These are phyloP conservation scores for Psidium guajava DNA, from an alignment of 345 rosid species.

Conservation along the genomic window DNA sequence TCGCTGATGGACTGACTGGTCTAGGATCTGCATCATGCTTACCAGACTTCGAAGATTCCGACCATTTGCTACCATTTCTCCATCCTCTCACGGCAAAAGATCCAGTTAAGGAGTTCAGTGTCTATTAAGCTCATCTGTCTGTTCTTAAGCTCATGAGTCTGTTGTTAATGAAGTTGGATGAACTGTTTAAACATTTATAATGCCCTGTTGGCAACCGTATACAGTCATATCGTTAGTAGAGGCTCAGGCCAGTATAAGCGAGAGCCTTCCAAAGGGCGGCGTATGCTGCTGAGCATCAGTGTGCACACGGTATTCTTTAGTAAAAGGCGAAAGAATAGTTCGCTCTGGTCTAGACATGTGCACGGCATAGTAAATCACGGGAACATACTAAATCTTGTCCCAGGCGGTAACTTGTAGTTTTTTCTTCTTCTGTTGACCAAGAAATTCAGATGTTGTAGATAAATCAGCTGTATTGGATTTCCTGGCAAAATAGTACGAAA, in stretches of 20 bases:
- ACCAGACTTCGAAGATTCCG: not conserved
- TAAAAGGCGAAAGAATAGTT: too few species aligned
- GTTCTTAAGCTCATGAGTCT: not conserved
- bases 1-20: not conserved
- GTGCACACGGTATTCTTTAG: constrained; percentile 2
- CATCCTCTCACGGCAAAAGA: not conserved
- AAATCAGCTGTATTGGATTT: too few species aligned
- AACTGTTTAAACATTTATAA: not conserved
- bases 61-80: not conserved
- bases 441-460: too few species aligned
- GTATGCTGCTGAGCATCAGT: too few species aligned
- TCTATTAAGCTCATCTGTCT: not conserved
- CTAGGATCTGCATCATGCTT: not conserved
- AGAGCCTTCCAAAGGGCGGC: not conserved
- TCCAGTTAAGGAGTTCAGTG: not conserved
- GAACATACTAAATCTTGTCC: too few species aligned
- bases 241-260: not conserved
- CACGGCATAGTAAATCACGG: too few species aligned
- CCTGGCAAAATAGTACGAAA: too few species aligned
- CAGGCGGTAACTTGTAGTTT: too few species aligned
- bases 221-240: not conserved
- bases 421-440: too few species aligned
- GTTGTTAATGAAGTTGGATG: not conserved
- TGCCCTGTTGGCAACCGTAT: too few species aligned
- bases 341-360: too few species aligned